Evolutionary conservation across 2,329 filamentous ascomycete species (phyloP).

Genomic region (Sporothrix pseudoabietina): DNA sequence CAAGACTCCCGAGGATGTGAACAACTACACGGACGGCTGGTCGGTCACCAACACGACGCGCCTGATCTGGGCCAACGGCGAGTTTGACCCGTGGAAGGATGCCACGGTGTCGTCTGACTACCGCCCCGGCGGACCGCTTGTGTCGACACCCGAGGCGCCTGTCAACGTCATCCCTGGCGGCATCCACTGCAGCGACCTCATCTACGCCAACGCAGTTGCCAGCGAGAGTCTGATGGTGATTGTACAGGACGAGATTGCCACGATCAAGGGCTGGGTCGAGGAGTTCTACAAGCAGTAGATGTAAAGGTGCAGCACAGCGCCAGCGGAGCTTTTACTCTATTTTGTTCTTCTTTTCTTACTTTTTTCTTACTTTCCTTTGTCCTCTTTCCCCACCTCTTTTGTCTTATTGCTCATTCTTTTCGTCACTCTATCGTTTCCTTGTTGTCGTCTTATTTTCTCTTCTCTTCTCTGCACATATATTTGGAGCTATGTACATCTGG

Average conservation of each 20-base stretch:
- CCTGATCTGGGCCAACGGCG: conserved; percentile 47
- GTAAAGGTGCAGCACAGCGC: neutral
- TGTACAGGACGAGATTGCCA: conserved; percentile 53
- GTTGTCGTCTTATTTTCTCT: neutral
- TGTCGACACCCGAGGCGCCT: conserved; percentile 42
- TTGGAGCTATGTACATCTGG: neutral
- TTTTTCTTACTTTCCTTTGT: neutral
- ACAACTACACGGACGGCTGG: conserved; percentile 47
- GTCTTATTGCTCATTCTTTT: neutral
- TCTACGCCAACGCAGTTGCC: conserved; percentile 49
- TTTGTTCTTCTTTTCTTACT: neutral
- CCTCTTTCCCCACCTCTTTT: neutral
- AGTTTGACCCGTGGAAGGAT: conserved; percentile 48
- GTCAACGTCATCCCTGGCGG: conserved; percentile 44
- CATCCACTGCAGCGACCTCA: conserved; percentile 48
- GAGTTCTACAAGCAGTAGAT: conserved; percentile 47
- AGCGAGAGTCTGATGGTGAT: conserved; percentile 55
- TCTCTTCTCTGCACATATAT: conserved; percentile 20
- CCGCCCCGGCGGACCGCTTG: conserved; percentile 45
- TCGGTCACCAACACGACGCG: conserved; percentile 46
- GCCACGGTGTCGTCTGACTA: conserved; percentile 44
- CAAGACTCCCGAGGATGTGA: conserved; percentile 42
- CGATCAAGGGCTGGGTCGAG: conserved; percentile 57
- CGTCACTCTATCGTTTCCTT: neutral
- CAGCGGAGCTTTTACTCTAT: neutral